These are phyloP conservation scores for bread wheat (Triticum aestivum) DNA, from an alignment of 176 grass and related monocot genomes.

Conservation along the genomic window IWGSC_CS_RefSeq_v2.1 NC_057797.1:34135122-34135621, in stretches of 20 bases:
- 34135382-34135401: background rate
- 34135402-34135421: background rate
- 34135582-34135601: no score
- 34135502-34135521: no score
- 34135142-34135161: constrained; percentile 38
- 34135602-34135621: no score
- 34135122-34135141: constrained; percentile 39
- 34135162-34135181: constrained; percentile 36
- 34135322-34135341: constrained; percentile 50
- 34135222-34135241: constrained; percentile 60
- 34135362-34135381: background rate
- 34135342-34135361: constrained; percentile 40
- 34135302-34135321: constrained; percentile 32
- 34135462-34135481: no score
- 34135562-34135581: no score
- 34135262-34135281: constrained; percentile 65
- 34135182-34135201: constrained; percentile 46
- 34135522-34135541: no score
- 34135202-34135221: constrained; percentile 24
- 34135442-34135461: no score
- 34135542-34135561: no score
- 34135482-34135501: no score
- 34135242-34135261: constrained; percentile 37
- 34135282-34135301: constrained; percentile 38
- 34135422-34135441: no score